These are phyloP conservation scores for Pyrenophora teres DNA, from an alignment of 2,329 filamentous ascomycete species.

Conservation along the genomic window DNA sequence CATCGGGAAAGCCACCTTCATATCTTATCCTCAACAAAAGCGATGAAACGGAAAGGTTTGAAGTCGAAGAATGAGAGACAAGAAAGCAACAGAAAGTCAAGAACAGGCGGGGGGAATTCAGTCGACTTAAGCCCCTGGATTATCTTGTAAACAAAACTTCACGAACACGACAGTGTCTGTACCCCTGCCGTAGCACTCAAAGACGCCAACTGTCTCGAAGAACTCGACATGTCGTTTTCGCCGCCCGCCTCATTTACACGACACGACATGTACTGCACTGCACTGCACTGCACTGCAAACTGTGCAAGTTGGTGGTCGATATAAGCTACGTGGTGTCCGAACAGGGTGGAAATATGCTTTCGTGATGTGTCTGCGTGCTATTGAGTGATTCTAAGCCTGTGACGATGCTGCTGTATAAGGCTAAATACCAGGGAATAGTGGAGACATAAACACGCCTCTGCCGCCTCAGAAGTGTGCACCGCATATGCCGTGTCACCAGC, in stretches of 20 bases:
- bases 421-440: neutral
- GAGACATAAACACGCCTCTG: neutral
- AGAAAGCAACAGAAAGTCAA: too few relatives aligned
- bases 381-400: too few relatives aligned
- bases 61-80: too few relatives aligned
- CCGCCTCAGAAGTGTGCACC: neutral
- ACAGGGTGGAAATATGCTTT: too few relatives aligned
- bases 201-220: constrained; percentile 8
- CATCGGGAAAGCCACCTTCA: too few relatives aligned
- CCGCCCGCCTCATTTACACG: neutral
- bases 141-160: constrained; percentile 9
- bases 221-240: constrained; percentile 8
- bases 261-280: neutral
- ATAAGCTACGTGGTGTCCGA: neutral
- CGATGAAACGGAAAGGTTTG: too few relatives aligned
- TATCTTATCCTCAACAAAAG: too few relatives aligned
- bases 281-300: too few relatives aligned
- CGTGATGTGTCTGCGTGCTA: too few relatives aligned
- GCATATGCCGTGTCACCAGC: neutral
- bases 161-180: constrained; percentile 9
- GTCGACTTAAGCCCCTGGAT: neutral
- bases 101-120: neutral
- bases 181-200: constrained; percentile 26
- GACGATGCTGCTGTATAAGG: too few relatives aligned
- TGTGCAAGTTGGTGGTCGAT: neutral